Percentiles rank a stretch among this genome's conserved stretches.
These are phyloP conservation scores for Chalciporus chontae DNA, from an alignment of 768 basidiomycete genomes.

Conservation along the genomic window DNA sequence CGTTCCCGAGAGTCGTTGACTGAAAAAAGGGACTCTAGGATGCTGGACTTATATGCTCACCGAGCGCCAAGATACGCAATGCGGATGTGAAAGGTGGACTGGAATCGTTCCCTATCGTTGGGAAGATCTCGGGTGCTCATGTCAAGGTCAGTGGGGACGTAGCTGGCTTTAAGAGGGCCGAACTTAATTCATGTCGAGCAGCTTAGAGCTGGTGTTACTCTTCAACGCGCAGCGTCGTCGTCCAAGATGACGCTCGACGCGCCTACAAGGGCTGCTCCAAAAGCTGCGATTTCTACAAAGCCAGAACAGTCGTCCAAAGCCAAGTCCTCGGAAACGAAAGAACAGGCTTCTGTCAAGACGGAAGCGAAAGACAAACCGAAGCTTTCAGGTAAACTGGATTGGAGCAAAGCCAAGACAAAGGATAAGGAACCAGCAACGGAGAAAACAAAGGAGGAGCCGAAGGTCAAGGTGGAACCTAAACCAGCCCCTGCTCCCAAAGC, in stretches of 20 bases:
- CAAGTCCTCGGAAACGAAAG: slow-evolving; percentile 29
- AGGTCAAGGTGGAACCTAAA: slow-evolving; percentile 14
- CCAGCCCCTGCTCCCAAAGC: background rate
- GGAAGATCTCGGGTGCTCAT: slow-evolving; percentile 44
- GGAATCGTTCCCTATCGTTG: slow-evolving; percentile 20
- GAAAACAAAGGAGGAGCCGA: slow-evolving; percentile 13
- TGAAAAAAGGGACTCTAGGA: slow-evolving; percentile 38
- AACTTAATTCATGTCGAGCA: slow-evolving; percentile 3
- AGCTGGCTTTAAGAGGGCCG: background rate
- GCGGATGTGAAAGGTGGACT: slow-evolving; percentile 30
- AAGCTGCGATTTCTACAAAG: slow-evolving; percentile 9
- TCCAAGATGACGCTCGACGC: slow-evolving; percentile 44
- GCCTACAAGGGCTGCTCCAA: slow-evolving; percentile 10
- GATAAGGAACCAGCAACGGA: slow-evolving; percentile 19
- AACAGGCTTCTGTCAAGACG: slow-evolving; percentile 18
- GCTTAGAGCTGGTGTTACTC: slow-evolving; percentile 10
- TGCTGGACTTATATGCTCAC: slow-evolving; percentile 38
- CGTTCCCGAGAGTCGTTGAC: too few species aligned
- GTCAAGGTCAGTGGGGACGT: slow-evolving; percentile 42
- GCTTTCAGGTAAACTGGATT: slow-evolving; percentile 53
- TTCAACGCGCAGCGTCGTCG: slow-evolving; percentile 30
- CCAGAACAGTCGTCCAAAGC: slow-evolving; percentile 12
- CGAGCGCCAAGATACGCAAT: slow-evolving; percentile 29
- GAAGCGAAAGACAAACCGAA: slow-evolving; percentile 31
- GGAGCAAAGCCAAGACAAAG: slow-evolving; percentile 56